Percentiles rank a stretch among this genome's conserved stretches.
These are phyloP conservation scores for Spinellus fusiger DNA, from an alignment of 192 early-diverging fungal genomes.

Conservation along the genomic window DNA sequence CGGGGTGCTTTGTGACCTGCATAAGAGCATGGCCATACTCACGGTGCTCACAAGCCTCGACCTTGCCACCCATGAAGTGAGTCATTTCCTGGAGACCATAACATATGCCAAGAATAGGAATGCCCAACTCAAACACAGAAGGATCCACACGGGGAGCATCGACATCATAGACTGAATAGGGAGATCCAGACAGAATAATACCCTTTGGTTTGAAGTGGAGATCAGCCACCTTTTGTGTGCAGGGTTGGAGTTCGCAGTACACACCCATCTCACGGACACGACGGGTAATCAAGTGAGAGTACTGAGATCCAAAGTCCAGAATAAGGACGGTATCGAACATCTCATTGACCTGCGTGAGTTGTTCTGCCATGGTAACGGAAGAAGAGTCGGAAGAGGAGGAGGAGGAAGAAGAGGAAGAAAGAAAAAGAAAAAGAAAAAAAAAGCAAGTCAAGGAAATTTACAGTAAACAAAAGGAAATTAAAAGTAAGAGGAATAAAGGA, in stretches of 20 bases:
- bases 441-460: neutral
- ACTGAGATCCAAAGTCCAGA: slow-evolving; percentile 98
- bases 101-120: slow-evolving; percentile 96
- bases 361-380: slow-evolving; percentile 14
- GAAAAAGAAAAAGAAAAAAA: neutral
- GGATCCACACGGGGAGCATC: slow-evolving; percentile 94
- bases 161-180: slow-evolving; percentile 94
- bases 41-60: slow-evolving; percentile 80
- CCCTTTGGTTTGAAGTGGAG: slow-evolving; percentile 94
- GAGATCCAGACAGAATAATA: slow-evolving; percentile 93
- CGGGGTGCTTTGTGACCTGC: slow-evolving; percentile 53
- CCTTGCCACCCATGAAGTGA: slow-evolving; percentile 82
- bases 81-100: slow-evolving; percentile 98
- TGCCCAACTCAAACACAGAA: slow-evolving; percentile 79
- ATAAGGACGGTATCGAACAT: slow-evolving; percentile 96
- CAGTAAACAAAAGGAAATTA: neutral
- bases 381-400: neutral
- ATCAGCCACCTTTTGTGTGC: slow-evolving; percentile 91
- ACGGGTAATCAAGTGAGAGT: slow-evolving; percentile 95
- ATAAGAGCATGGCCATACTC: slow-evolving; percentile 94
- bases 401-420: neutral
- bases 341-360: slow-evolving; percentile 62
- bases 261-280: slow-evolving; percentile 95
- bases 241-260: slow-evolving; percentile 97
- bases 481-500: neutral